Evolutionary conservation across 805 yeast species (phyloP).

Genomic region (Ogataea methylovora): DNA sequence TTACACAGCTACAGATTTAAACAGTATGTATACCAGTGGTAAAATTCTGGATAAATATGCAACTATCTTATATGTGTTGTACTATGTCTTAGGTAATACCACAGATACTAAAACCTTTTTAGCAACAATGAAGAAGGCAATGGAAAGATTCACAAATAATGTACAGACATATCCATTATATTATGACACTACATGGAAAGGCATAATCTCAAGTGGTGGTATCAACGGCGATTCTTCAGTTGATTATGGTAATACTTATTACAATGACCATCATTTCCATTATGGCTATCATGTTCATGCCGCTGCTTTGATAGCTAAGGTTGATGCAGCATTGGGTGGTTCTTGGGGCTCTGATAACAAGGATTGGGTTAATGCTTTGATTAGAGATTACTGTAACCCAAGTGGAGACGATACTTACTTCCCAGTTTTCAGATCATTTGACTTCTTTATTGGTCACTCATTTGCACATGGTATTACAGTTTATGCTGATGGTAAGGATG

Average conservation of each 20-base stretch:
- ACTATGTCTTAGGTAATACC: conserved; percentile 52
- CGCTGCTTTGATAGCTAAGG: conserved; percentile 51
- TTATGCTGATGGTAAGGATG: conserved; percentile 55
- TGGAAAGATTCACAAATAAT: conserved; percentile 60
- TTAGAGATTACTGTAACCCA: conserved; percentile 63
- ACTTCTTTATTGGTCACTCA: conserved; percentile 62
- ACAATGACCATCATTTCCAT: conserved; percentile 74
- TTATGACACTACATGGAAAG: conserved; percentile 73
- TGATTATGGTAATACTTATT: conserved; percentile 68
- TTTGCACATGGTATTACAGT: conserved; percentile 60
- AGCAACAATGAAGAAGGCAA: conserved; percentile 52
- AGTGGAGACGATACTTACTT: conserved; percentile 38
- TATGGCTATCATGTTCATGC: conserved; percentile 71
- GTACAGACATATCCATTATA: conserved; percentile 60
- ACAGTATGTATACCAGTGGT: conserved; percentile 71
- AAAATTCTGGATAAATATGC: conserved; percentile 84
- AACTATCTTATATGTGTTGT: conserved; percentile 64
- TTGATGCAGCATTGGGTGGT: conserved; percentile 43
- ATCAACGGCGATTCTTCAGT: conserved; percentile 38
- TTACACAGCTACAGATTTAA: conserved; percentile 34
- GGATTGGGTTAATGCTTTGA: conserved; percentile 49
- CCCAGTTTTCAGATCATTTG: conserved; percentile 56
- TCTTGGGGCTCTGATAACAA: conserved; percentile 41
- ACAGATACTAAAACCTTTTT: conserved; percentile 44
- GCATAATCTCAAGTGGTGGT: conserved; percentile 62